A percentile compares a stretch with the other conserved stretches of the same genome.
Evolutionary conservation across 1,139 yeast species (phyloP).

Genomic region (Pichiaceae sp.): DNA sequence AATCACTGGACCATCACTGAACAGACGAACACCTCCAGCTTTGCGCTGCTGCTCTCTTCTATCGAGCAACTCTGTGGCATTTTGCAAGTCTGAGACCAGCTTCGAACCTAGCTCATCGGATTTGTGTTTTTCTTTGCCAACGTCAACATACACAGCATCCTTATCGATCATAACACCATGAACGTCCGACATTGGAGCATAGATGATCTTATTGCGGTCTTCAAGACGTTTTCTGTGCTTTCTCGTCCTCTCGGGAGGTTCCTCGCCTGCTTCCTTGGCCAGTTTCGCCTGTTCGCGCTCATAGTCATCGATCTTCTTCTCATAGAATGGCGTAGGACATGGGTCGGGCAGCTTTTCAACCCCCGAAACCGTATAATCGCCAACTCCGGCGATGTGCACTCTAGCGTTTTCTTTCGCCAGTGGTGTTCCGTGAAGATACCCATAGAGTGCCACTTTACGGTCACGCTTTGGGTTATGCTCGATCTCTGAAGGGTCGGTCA

Average conservation of each 20-base stretch:
- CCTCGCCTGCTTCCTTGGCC: constrained; percentile 51
- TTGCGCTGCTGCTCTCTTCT: constrained; percentile 37
- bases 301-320: constrained; percentile 73
- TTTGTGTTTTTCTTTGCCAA: constrained; percentile 66
- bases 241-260: constrained; percentile 36
- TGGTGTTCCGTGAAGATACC: constrained; percentile 93
- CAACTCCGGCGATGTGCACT: constrained; percentile 93
- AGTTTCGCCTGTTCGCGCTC: constrained; percentile 64
- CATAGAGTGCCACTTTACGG: constrained; percentile 85
- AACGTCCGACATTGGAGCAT: constrained; percentile 99
- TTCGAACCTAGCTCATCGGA: constrained; percentile 52
- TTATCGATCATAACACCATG: constrained; percentile 96
- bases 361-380: constrained; percentile 69
- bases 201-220: constrained; percentile 87
- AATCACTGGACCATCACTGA: constrained; percentile 49
- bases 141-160: constrained; percentile 94
- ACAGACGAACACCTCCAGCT: constrained; percentile 58
- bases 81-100: constrained; percentile 73
- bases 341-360: constrained; percentile 95
- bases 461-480: constrained; percentile 76
- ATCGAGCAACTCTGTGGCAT: constrained; percentile 54
- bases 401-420: constrained; percentile 64
- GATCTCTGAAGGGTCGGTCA: constrained; percentile 83
- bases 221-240: constrained; percentile 84
- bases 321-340: constrained; percentile 93